phyloP scores from a whole-genome alignment of 2,329 filamentous ascomycete species.

The Eurotiales sp. region DNA sequence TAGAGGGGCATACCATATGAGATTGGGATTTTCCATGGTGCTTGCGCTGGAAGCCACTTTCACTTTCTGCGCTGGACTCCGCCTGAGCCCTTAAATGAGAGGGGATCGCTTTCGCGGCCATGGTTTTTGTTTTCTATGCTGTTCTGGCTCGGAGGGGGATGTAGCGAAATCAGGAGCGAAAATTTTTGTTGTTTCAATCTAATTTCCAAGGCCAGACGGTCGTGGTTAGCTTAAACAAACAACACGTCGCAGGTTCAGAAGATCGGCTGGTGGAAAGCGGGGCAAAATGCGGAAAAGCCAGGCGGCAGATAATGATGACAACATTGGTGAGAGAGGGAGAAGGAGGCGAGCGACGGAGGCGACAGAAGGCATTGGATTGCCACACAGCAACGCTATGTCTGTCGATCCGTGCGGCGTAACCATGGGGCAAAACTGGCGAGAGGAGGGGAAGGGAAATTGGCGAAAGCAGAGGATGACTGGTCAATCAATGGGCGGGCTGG shows the following conservation, averaged over 20 bases:
- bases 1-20: conserved; percentile 48
- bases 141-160: not conserved
- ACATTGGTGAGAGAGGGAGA: not conserved
- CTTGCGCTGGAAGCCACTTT: conserved; percentile 40
- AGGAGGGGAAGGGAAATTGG: not conserved
- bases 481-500: not conserved
- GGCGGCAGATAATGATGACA: not conserved
- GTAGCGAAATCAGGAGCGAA: not conserved
- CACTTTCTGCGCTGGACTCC: conserved; percentile 33
- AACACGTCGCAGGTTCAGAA: not conserved
- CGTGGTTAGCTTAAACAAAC: no score
- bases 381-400: conserved; percentile 1
- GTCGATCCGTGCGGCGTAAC: conserved; percentile 9
- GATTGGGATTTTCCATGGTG: conserved; percentile 55
- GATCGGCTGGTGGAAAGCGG: conserved; percentile 9
- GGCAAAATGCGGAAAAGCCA: conserved; percentile 4
- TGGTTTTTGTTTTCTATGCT: conserved; percentile 36
- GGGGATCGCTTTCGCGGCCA: conserved; percentile 76
- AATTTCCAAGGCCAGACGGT: no score
- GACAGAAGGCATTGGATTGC: not conserved
- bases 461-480: not conserved
- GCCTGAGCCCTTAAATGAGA: conserved; percentile 71
- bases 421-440: not conserved
- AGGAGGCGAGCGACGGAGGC: not conserved
- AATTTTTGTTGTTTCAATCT: not conserved